Percentiles rank a stretch among this genome's conserved stretches.
Conservation (phyloP, 768 basidiomycete genomes). For the Epithele typhae region DNA sequence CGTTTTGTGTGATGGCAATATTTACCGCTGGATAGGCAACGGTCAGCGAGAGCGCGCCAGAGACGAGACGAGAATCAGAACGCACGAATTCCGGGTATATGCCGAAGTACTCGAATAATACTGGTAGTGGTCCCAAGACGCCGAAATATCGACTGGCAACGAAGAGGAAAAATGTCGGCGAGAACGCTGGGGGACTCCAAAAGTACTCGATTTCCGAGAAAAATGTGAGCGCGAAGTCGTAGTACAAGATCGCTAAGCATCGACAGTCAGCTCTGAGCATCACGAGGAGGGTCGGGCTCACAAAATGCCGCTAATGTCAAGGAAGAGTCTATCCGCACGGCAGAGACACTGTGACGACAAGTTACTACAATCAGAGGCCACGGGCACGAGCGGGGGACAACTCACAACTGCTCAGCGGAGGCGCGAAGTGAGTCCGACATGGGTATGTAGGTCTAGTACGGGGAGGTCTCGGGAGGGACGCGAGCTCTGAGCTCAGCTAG, state of each 20-base stretch:
- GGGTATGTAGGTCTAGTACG: too few species aligned
- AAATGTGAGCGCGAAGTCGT: constrained; percentile 46
- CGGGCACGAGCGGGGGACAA: too few species aligned
- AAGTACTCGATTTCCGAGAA: constrained; percentile 38
- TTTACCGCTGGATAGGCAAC: background rate
- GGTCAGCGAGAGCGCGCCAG: too few species aligned
- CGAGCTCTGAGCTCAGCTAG: too few species aligned
- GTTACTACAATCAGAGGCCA: too few species aligned
- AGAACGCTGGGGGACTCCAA: constrained; percentile 30
- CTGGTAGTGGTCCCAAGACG: constrained; percentile 19
- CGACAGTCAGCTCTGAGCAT: background rate
- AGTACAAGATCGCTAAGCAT: constrained; percentile 28
- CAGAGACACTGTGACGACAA: constrained; percentile 1
- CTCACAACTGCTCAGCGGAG: constrained; percentile 6
- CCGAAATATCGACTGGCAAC: constrained; percentile 21
- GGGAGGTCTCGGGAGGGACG: too few species aligned
- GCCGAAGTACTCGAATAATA: constrained; percentile 10
- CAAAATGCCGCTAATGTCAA: constrained; percentile 1
- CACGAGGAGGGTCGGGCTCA: background rate
- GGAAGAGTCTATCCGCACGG: constrained; percentile 4
- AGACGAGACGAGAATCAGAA: too few species aligned
- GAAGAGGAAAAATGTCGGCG: constrained; percentile 16
- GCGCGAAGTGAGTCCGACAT: background rate
- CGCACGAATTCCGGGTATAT: background rate
- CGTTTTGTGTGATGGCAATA: background rate